Evolutionary conservation across 2,329 filamentous ascomycete genomes (phyloP).

Genomic region (Neocatenulostroma microsporum): DNA sequence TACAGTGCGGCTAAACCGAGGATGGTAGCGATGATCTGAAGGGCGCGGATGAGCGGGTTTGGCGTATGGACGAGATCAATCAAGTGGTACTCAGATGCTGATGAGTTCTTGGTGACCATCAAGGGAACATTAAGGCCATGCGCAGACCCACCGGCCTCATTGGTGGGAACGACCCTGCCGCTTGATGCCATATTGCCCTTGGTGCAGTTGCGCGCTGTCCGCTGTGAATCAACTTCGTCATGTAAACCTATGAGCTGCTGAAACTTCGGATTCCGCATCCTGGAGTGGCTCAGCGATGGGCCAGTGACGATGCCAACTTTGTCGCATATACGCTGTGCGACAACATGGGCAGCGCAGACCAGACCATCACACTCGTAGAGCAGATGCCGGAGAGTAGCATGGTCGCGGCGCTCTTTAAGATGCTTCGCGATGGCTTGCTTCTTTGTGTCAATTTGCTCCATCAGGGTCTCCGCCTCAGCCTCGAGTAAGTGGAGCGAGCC

Average conservation of each 20-base stretch:
- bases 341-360: constrained; percentile 35
- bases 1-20: constrained; percentile 40
- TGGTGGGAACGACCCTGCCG: neutral
- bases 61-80: constrained; percentile 19
- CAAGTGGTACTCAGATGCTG: constrained; percentile 10
- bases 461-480: constrained; percentile 21
- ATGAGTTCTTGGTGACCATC: constrained; percentile 10
- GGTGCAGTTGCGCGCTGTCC: constrained; percentile 7
- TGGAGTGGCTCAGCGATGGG: constrained; percentile 16
- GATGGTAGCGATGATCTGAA: constrained; percentile 38
- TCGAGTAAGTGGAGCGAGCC: constrained; percentile 31
- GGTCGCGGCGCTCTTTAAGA: constrained; percentile 30
- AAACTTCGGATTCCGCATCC: constrained; percentile 11
- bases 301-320: constrained; percentile 21
- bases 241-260: constrained; percentile 18
- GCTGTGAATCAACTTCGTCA: constrained; percentile 9
- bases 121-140: constrained; percentile 4
- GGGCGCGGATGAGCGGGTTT: constrained; percentile 31
- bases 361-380: constrained; percentile 38
- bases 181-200: neutral
- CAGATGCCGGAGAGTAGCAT: constrained; percentile 34
- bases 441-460: constrained; percentile 20
- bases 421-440: constrained; percentile 32
- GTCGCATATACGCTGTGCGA: constrained; percentile 26
- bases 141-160: neutral